Evolutionary conservation across 495 filamentous ascomycete genomes (phyloP), one percentile per base, ranked within the genome.

Genomic region (Penicillium coprophilum): DNA sequence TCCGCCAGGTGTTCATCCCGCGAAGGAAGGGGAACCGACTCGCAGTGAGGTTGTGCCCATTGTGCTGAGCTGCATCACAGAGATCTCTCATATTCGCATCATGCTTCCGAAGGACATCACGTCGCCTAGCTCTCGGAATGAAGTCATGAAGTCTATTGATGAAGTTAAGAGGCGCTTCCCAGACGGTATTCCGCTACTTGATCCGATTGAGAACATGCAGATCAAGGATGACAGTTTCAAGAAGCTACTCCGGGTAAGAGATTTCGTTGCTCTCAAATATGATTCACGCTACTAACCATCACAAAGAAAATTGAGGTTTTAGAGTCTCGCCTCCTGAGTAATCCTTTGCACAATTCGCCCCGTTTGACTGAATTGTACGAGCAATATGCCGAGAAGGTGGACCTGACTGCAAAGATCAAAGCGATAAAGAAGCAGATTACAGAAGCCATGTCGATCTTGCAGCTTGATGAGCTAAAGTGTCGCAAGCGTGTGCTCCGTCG

Each of bases 401-500:
- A 83, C n/a, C 61, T 92, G 10, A 77, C 72, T 20, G 80, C 85
- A 6, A 83, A 90, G 71, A 94, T 96, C 74, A 97, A 92, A 72
- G 81, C 79, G 3, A 83, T 85, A 50, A 96, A 95, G 79, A 94
- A 91, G 76, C 82, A 88, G 61, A 96, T 97, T 60, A 77, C 78
- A 0, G 85, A 88, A 38, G 91, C 91, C 17, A 85, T 91, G 65
- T 87, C 87, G 41, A 85, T 96, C 49, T 85, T 93, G 67, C 92
- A 97, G 69, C 78, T 97, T 13, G 95, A 97, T 65, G 95, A 98
- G 73, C 81, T 98, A 43, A 97, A 97, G 75, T 90, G 86, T 62
- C 86, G 94, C 54, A 97, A 96, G 75, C 87, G 94, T 60, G 94
- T 98, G n/a, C 83, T 98, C 1, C 89, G 94, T 44, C 87, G 95